phyloP scores from a whole-genome alignment of 1,284 basidiomycete genomes.

The Porodaedalea pini region DNA sequence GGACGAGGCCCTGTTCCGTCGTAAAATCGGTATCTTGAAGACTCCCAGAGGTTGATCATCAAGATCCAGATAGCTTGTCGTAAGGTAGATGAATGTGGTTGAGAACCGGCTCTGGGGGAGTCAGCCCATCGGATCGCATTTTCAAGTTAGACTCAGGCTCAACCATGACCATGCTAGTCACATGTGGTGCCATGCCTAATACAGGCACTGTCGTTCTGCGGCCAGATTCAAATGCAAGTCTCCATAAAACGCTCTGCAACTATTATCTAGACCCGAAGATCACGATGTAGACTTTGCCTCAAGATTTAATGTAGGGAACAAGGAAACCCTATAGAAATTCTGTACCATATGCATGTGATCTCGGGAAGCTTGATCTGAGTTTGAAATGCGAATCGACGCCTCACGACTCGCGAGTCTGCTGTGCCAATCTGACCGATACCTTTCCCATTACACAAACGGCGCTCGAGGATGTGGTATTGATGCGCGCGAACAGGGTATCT shows the following conservation, averaged over 20 bases:
- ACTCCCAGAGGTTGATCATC: no score
- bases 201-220: not conserved
- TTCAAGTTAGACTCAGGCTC: not conserved
- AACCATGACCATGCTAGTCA: not conserved
- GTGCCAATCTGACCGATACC: no score
- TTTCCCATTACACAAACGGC: no score
- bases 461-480: no score
- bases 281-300: no score
- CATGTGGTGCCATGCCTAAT: not conserved
- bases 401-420: not conserved
- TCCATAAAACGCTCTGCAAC: no score
- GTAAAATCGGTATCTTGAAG: conserved; percentile 1
- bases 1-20: conserved; percentile 1
- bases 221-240: not conserved
- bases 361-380: not conserved
- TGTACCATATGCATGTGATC: no score
- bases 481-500: no score
- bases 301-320: no score
- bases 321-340: no score
- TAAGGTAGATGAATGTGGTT: not conserved
- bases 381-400: not conserved
- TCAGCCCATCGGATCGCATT: not conserved
- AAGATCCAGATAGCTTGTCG: no score
- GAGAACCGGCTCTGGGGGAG: not conserved
- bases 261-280: no score